Evolutionary conservation across 2,329 filamentous ascomycete species (phyloP), one percentile per base, ranked within the genome.

Genomic region (Botryotinia convoluta): DNA sequence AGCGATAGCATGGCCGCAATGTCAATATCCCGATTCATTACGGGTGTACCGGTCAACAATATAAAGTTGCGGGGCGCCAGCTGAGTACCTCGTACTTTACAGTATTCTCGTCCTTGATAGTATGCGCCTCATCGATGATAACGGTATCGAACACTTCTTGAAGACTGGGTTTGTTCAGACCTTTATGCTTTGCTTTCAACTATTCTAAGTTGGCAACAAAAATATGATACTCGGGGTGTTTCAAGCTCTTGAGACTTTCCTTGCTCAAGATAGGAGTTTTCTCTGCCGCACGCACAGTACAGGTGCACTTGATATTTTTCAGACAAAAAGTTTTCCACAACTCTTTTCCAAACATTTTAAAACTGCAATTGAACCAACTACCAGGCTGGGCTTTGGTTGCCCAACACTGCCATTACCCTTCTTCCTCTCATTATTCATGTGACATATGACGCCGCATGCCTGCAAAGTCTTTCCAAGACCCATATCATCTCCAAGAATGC

Each of bases 401-500:
- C 48, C 12, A 51, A 5, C 12, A 14, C 1, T 16, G 16, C 0
- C 26, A 16, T 51, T n/a, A 0, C 48, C 48, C 26, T 16, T n/a
- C 26, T n/a, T 1, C 10, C 26, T 14, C 48, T 54, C 12, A n/a
- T n/a, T n/a, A 1, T 54, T n/a, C 26, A 54, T 16, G 26, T n/a
- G 26, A 0, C 5, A 54, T n/a, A 16, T 54, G 48, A n/a, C 1
- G 12, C 5, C 1, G 0, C 1, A 54, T n/a, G 12, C 48, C 0
- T 54, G 26, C 4, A 7, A 54, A 54, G 26, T 54, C 26, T n/a
- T 54, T n/a, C 12, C 48, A 16, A 54, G 12, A 54, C 48, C 48
- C 48, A 54, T 16, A 16, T 16, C 26, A 3, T n/a, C 26, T 16
- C 12, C 26, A n/a, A 54, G 48, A 7, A n/a, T 16, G 7, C 12